Conservation (phyloP, 2,329 filamentous ascomycete genomes). For the Lecanicillium sp. region DNA sequence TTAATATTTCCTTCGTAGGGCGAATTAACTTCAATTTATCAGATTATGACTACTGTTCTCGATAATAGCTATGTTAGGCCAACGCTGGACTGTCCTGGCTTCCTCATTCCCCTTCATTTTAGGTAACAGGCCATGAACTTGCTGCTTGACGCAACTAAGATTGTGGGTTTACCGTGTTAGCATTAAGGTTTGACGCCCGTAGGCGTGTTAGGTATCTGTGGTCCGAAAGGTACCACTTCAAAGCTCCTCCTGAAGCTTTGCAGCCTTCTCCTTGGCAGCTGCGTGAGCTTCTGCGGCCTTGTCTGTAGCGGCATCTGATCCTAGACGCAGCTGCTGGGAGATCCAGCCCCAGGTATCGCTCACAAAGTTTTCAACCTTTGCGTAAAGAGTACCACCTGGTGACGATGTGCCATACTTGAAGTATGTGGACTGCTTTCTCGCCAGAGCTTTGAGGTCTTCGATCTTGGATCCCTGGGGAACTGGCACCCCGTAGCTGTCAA, state of each 20-base stretch:
- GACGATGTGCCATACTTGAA: constrained; percentile 68
- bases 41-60: too few relatives aligned
- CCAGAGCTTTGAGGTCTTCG: constrained; percentile 63
- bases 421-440: constrained; percentile 65
- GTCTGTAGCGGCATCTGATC: constrained; percentile 39
- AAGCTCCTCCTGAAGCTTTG: constrained; percentile 40
- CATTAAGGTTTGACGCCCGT: too few relatives aligned
- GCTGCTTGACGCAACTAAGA: too few relatives aligned
- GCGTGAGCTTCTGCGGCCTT: constrained; percentile 31
- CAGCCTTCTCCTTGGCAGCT: constrained; percentile 19
- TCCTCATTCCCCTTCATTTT: too few relatives aligned
- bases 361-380: constrained; percentile 48
- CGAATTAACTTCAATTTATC: too few relatives aligned
- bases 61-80: too few relatives aligned
- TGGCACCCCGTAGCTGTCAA: constrained; percentile 68
- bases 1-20: too few relatives aligned
- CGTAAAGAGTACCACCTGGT: constrained; percentile 57
- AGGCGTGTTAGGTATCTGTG: too few relatives aligned
- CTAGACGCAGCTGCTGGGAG: constrained; percentile 37
- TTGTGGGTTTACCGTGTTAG: too few relatives aligned
- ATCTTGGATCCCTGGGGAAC: constrained; percentile 59
- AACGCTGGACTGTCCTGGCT: too few relatives aligned
- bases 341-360: constrained; percentile 45
- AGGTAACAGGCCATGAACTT: too few relatives aligned
- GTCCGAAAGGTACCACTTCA: too few relatives aligned